phyloP scores from a whole-genome alignment of 441 rosid genomes.

The Croton laevigatus region DNA sequence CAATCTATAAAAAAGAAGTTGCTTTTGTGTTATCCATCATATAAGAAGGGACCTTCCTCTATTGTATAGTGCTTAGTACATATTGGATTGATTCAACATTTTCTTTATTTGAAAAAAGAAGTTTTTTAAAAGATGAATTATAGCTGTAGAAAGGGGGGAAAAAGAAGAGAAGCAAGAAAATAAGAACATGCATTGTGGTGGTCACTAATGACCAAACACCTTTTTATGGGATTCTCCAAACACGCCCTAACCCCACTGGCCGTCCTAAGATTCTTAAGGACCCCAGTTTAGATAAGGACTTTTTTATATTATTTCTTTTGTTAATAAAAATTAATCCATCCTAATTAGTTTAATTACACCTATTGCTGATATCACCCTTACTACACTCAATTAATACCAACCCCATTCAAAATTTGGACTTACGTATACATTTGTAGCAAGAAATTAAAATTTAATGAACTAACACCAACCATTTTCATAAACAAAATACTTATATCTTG shows the following conservation, averaged over 20 bases:
- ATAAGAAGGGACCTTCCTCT: too few species aligned
- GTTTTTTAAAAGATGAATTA: not conserved
- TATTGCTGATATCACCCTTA: slow-evolving; percentile 26
- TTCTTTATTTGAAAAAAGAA: too few species aligned
- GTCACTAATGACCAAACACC: slow-evolving; percentile 32
- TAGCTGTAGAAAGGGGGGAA: slow-evolving; percentile 8
- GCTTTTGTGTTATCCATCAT: too few species aligned
- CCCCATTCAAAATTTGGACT: slow-evolving; percentile 31
- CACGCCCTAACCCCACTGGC: slow-evolving; percentile 35
- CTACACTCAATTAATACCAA: slow-evolving; percentile 33
- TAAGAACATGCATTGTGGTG: slow-evolving; percentile 11
- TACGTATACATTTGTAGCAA: not conserved
- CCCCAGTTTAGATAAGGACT: slow-evolving; percentile 30
- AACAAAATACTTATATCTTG: not conserved
- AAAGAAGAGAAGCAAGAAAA: not conserved
- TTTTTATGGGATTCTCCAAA: slow-evolving; percentile 44
- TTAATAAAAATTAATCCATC: not conserved
- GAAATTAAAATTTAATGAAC: not conserved
- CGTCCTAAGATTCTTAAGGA: slow-evolving; percentile 50
- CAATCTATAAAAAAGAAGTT: too few species aligned
- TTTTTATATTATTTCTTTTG: not conserved
- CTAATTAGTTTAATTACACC: not conserved
- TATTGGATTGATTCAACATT: too few species aligned
- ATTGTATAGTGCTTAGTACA: too few species aligned
- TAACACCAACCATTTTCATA: slow-evolving; percentile 14